phyloP scores from a whole-genome alignment of 2,329 filamentous ascomycete species.

The Diaporthe vexans region DNA sequence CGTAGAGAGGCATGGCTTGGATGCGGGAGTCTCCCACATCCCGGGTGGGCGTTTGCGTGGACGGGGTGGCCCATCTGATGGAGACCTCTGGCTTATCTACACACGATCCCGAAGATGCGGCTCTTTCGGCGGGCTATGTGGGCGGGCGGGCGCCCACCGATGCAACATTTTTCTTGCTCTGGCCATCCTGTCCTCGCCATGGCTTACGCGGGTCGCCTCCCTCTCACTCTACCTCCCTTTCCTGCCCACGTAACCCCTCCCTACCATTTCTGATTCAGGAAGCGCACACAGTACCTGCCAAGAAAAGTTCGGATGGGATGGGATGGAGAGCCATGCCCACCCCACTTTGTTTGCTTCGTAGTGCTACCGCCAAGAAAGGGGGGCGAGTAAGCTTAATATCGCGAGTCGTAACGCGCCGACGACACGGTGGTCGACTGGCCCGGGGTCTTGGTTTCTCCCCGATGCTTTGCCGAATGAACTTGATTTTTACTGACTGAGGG shows the following conservation, averaged over 20 bases:
- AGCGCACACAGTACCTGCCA: neutral
- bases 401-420: constrained; percentile 20
- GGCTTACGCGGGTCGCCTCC: neutral
- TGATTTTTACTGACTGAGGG: neutral
- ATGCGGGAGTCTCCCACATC: constrained; percentile 16
- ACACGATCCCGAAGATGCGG: constrained; percentile 6
- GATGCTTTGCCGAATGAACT: neutral
- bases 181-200: neutral
- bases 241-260: neutral
- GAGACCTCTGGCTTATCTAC: neutral
- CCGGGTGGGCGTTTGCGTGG: constrained; percentile 2
- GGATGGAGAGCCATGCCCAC: neutral
- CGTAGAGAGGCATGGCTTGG: constrained; percentile 4
- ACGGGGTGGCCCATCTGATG: neutral
- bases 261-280: neutral
- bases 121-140: constrained; percentile 17
- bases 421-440: neutral
- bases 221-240: neutral
- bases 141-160: neutral
- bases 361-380: constrained; percentile 20
- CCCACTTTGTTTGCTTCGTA: constrained; percentile 1
- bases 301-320: constrained; percentile 13
- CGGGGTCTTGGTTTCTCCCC: neutral
- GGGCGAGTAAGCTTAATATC: constrained; percentile 37
- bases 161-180: neutral